phyloP scores from a whole-genome alignment of 768 basidiomycete species.

The Leccinum ochraceum region DNA sequence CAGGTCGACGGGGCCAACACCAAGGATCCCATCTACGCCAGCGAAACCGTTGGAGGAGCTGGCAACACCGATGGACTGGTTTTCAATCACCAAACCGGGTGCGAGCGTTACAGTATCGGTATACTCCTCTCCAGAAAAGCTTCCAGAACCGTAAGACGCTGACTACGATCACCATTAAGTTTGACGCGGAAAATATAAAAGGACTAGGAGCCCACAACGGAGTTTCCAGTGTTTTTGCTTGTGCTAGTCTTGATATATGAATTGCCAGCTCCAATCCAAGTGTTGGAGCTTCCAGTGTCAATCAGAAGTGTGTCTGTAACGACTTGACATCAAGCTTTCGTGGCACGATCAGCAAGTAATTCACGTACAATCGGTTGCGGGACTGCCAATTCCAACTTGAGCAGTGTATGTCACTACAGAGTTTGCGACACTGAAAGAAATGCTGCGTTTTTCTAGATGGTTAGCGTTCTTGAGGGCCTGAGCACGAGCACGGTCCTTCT shows the following conservation, averaged over 20 bases:
- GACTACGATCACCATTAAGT: neutral
- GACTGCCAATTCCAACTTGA: slow-evolving; percentile 24
- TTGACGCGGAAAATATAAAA: neutral
- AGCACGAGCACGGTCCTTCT: slow-evolving; percentile 1
- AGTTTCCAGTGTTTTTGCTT: slow-evolving; percentile 23
- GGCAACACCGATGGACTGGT: slow-evolving; percentile 41
- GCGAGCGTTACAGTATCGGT: slow-evolving; percentile 7
- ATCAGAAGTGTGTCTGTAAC: slow-evolving; percentile 26
- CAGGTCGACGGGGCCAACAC: slow-evolving; percentile 36
- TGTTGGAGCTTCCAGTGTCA: slow-evolving; percentile 32
- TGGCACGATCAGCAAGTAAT: neutral
- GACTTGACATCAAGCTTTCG: neutral
- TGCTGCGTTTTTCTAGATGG: slow-evolving; percentile 26
- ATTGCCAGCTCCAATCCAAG: slow-evolving; percentile 31
- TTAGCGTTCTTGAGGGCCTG: slow-evolving; percentile 16
- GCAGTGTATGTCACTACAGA: slow-evolving; percentile 26
- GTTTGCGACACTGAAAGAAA: slow-evolving; percentile 20
- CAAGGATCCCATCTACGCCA: slow-evolving; percentile 41
- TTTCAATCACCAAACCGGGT: slow-evolving; percentile 1
- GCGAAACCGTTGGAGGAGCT: slow-evolving; percentile 1
- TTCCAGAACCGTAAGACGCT: slow-evolving; percentile 7
- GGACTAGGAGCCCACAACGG: neutral
- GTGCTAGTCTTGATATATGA: slow-evolving; percentile 30
- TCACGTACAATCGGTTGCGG: slow-evolving; percentile 18
- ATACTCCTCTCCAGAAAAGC: slow-evolving; percentile 11